A percentile compares a stretch with the other conserved stretches of the same genome.
phyloP scores from a whole-genome alignment of 1,284 basidiomycete genomes.

The Hymenochaete sp. region DNA sequence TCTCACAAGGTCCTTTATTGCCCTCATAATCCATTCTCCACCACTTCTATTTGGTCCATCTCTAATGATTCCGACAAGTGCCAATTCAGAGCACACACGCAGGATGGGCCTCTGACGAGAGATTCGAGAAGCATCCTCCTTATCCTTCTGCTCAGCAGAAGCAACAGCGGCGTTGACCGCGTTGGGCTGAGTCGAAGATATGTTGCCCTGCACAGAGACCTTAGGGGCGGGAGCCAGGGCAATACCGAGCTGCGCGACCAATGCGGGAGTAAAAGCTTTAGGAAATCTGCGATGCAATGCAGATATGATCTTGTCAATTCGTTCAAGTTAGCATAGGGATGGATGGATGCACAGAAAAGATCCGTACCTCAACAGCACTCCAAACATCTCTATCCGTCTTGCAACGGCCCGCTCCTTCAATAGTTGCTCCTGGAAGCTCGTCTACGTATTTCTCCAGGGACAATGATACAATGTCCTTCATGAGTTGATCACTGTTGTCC shows the following conservation, averaged over 20 bases:
- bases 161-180: constrained; percentile 34
- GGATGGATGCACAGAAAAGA: constrained; percentile 3
- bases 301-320: constrained; percentile 64
- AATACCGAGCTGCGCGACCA: constrained; percentile 57
- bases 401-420: constrained; percentile 81
- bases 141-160: constrained; percentile 79
- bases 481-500: constrained; percentile 75
- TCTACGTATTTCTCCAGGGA: constrained; percentile 95
- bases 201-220: constrained; percentile 21
- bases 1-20: constrained; percentile 72
- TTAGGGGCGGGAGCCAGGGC: constrained; percentile 61
- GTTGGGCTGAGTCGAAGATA: constrained; percentile 7
- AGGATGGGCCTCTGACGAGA: constrained; percentile 78
- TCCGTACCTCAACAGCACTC: constrained; percentile 80
- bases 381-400: constrained; percentile 87
- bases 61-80: constrained; percentile 74
- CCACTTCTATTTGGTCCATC: constrained; percentile 62
- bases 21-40: constrained; percentile 82
- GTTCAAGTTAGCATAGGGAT: constrained; percentile 14
- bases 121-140: constrained; percentile 80
- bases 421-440: constrained; percentile 80
- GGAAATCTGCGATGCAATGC: constrained; percentile 86
- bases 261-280: constrained; percentile 63
- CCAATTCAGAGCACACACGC: constrained; percentile 84
- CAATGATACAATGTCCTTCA: constrained; percentile 86